Conservation (phyloP, 1,284 basidiomycete genomes). For the Baeospora myosura region DNA sequence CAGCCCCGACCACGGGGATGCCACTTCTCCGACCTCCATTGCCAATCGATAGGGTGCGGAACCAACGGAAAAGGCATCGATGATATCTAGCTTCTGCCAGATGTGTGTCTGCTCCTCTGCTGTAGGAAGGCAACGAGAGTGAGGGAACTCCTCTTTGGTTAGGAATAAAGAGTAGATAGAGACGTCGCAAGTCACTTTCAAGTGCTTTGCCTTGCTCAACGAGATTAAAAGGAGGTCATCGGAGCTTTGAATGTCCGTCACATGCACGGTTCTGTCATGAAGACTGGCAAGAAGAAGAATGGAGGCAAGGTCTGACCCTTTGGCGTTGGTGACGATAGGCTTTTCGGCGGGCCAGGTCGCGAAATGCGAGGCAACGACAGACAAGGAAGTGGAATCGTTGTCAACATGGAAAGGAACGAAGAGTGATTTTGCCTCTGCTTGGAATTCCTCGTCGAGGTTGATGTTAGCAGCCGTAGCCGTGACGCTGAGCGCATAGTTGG, state of each 20-base stretch:
- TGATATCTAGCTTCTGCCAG: constrained; percentile 80
- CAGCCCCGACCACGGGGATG: constrained; percentile 73
- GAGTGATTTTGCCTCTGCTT: constrained; percentile 74
- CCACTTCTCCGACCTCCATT: constrained; percentile 55
- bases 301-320: constrained; percentile 88
- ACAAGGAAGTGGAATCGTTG: constrained; percentile 40
- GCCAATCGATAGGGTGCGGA: constrained; percentile 77
- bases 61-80: constrained; percentile 93
- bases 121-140: constrained; percentile 65
- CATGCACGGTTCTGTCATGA: constrained; percentile 84
- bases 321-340: constrained; percentile 90
- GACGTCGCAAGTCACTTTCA: constrained; percentile 96
- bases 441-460: constrained; percentile 62
- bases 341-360: constrained; percentile 88
- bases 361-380: constrained; percentile 79
- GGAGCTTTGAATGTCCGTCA: constrained; percentile 85
- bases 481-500: constrained; percentile 82
- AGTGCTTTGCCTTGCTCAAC: constrained; percentile 88
- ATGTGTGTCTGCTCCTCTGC: constrained; percentile 76
- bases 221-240: constrained; percentile 91
- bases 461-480: constrained; percentile 70
- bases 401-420: constrained; percentile 76
- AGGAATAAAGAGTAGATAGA: constrained; percentile 93
- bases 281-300: constrained; percentile 90
- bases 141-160: constrained; percentile 68